Conservation (phyloP, 306 rosid genomes). For the Acmispon strigosus region DNA sequence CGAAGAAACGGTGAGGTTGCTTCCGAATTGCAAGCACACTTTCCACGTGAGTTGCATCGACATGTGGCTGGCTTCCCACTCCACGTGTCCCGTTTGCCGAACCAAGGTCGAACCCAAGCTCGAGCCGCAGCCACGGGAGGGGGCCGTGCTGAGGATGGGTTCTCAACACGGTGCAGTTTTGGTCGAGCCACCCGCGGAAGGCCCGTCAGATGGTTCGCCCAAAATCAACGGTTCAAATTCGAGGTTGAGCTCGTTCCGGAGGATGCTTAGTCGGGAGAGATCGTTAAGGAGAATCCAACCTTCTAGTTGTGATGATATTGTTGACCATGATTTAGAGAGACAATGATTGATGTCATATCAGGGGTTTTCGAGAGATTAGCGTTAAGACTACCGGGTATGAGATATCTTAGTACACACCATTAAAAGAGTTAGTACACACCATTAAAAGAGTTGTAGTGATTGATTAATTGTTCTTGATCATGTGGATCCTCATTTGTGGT, state of each 20-base stretch:
- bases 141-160: conserved; percentile 13
- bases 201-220: conserved; percentile 26
- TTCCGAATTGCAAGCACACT: conserved; percentile 56
- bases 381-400: too few relatives aligned
- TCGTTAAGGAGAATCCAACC: conserved; percentile 38
- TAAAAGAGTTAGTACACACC: too few relatives aligned
- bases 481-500: too few relatives aligned
- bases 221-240: conserved; percentile 32
- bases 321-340: conserved; percentile 47
- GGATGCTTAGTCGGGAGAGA: conserved; percentile 48
- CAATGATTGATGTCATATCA: conserved; percentile 25
- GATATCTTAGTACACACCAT: too few relatives aligned
- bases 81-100: conserved; percentile 60
- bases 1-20: conserved; percentile 35
- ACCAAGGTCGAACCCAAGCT: conserved; percentile 34
- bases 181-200: conserved; percentile 13
- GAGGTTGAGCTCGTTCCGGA: conserved; percentile 44
- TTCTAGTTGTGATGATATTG: conserved; percentile 1
- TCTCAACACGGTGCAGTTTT: neutral
- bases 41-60: conserved; percentile 58
- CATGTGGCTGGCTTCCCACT: conserved; percentile 44
- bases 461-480: too few relatives aligned
- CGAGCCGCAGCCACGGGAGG: conserved; percentile 41
- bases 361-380: too few relatives aligned
- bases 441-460: too few relatives aligned